A percentile compares a stretch with the other conserved stretches of the same genome.
phyloP scores from a whole-genome alignment of 306 rosid genomes.

The Crataegus laevigata region DNA sequence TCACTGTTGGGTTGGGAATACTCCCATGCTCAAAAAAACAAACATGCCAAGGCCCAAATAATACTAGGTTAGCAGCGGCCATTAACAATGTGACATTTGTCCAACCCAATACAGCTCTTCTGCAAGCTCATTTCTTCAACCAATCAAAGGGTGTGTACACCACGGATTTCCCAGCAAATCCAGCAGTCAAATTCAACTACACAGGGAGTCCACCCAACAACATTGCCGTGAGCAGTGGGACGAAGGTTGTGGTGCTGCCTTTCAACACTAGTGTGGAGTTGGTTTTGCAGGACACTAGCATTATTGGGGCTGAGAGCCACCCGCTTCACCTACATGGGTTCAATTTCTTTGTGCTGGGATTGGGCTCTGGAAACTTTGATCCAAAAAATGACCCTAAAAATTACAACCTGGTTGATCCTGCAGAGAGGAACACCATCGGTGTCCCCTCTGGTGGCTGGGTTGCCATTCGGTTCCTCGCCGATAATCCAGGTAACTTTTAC shows the following conservation, averaged over 20 bases:
- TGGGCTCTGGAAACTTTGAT: conserved; percentile 59
- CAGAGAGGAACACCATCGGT: conserved; percentile 62
- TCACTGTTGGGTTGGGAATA: conserved; percentile 59
- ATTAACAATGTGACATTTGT: conserved; percentile 64
- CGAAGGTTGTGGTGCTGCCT: conserved; percentile 45
- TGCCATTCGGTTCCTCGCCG: conserved; percentile 57
- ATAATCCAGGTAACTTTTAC: conserved; percentile 46
- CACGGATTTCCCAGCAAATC: conserved; percentile 57
- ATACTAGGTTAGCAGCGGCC: conserved; percentile 41
- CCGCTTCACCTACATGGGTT: conserved; percentile 81
- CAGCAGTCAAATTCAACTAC: conserved; percentile 55
- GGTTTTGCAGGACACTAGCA: conserved; percentile 62
- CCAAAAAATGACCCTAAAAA: conserved; percentile 47
- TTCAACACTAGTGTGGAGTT: conserved; percentile 55
- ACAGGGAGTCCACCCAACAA: conserved; percentile 61
- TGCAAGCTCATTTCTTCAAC: conserved; percentile 67
- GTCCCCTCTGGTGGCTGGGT: conserved; percentile 77
- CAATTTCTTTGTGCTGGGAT: conserved; percentile 65
- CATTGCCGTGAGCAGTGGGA: conserved; percentile 38
- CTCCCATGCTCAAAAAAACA: conserved; percentile 40
- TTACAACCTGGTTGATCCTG: conserved; percentile 62
- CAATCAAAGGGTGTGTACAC: conserved; percentile 48
- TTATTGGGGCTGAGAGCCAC: conserved; percentile 65
- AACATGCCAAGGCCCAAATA: conserved; percentile 56
- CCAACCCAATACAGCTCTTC: conserved; percentile 54